A percentile compares a stretch with the other conserved stretches of the same genome.
Evolutionary conservation across 23 red algal genomes (phyloP).

Genomic region (Gracilaria gracilis): DNA sequence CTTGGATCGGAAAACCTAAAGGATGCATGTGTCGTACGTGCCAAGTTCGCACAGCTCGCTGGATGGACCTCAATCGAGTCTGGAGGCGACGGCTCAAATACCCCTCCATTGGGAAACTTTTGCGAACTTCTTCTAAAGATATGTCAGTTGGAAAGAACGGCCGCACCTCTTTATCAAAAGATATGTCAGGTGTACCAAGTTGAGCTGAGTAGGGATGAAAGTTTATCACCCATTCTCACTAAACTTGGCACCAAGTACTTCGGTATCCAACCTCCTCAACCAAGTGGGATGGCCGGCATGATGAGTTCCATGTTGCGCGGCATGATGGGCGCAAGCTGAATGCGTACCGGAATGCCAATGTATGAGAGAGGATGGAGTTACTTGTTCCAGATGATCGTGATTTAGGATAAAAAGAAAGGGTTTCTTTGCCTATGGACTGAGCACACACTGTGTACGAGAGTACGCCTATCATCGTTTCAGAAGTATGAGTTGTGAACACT

Average conservation of each 20-base stretch:
- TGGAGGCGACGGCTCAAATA: not conserved
- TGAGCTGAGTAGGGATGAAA: slow-evolving; percentile 43
- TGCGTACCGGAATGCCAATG: not conserved
- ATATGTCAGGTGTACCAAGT: slow-evolving; percentile 26
- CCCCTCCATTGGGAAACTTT: slow-evolving; percentile 58
- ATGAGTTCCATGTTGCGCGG: slow-evolving; percentile 59
- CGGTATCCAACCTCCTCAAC: slow-evolving; percentile 54
- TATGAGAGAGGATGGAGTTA: not conserved
- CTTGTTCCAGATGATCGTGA: not conserved
- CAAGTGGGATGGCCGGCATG: slow-evolving; percentile 52
- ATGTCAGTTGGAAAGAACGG: slow-evolving; percentile 33
- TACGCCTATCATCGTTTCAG: too few relatives aligned
- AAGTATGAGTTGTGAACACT: too few relatives aligned
- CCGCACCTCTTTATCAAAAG: slow-evolving; percentile 46
- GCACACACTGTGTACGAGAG: too few relatives aligned
- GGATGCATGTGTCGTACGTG: slow-evolving; percentile 32
- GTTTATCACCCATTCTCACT: slow-evolving; percentile 19
- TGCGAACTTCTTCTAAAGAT: slow-evolving; percentile 59
- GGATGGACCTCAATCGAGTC: slow-evolving; percentile 49
- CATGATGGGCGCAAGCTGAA: slow-evolving; percentile 30
- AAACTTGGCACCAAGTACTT: slow-evolving; percentile 49
- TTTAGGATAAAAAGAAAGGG: not conserved
- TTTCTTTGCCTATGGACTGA: too few relatives aligned
- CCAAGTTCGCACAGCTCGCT: slow-evolving; percentile 12
- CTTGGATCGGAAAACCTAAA: slow-evolving; percentile 48